Evolutionary conservation across 495 filamentous ascomycete species (phyloP).

Genomic region (Cercophora samala): DNA sequence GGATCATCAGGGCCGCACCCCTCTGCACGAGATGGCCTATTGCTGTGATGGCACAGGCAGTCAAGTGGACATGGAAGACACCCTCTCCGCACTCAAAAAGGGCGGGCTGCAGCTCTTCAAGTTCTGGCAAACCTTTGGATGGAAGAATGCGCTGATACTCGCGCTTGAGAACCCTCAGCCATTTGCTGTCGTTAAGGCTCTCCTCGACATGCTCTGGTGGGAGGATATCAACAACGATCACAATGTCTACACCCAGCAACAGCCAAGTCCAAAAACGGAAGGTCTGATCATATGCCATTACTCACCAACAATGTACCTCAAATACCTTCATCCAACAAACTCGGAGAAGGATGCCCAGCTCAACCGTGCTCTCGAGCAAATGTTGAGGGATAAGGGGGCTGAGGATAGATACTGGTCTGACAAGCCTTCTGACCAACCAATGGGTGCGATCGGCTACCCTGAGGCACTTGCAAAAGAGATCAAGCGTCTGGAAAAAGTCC

Average conservation of each 20-base stretch:
- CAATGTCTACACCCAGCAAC: not conserved
- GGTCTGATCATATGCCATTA: not conserved
- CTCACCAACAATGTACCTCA: not conserved
- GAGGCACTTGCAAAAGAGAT: not conserved
- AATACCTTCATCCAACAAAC: not conserved
- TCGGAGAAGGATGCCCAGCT: not conserved
- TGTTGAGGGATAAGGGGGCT: not conserved
- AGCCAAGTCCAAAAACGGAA: not conserved
- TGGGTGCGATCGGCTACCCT: not conserved
- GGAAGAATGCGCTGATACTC: not conserved
- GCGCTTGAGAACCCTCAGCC: not conserved
- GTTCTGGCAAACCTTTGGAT: not conserved
- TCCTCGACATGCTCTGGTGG: not conserved
- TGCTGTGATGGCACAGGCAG: not conserved
- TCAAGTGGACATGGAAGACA: not conserved
- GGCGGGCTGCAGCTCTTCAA: not conserved
- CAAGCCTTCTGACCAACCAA: not conserved
- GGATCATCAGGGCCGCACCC: not conserved
- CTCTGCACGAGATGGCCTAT: not conserved
- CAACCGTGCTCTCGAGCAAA: not conserved
- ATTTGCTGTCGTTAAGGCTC: not conserved
- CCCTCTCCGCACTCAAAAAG: not conserved
- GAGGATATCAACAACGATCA: not conserved
- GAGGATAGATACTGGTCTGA: not conserved
- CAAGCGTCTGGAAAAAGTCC: not conserved